Conservation (phyloP, 192 early-diverging fungal species). For the Spinellus fusiger region DNA sequence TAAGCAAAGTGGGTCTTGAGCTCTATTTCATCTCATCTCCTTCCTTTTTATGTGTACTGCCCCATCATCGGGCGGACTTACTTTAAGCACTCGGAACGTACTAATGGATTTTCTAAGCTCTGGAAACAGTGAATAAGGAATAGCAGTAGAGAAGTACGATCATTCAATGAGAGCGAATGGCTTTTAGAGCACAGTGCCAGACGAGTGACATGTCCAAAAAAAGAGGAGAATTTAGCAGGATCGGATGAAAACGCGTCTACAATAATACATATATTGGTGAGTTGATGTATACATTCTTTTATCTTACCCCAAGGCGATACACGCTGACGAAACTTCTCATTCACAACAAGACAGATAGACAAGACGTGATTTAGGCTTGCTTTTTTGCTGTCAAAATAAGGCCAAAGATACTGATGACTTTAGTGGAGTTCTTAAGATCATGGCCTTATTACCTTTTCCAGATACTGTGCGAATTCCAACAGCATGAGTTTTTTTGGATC, state of each 20-base stretch:
- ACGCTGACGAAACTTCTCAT: slow-evolving; percentile 84
- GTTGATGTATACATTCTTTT: not conserved
- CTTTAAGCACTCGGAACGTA: slow-evolving; percentile 75
- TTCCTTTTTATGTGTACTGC: not conserved
- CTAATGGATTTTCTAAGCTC: slow-evolving; percentile 70
- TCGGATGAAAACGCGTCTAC: slow-evolving; percentile 31
- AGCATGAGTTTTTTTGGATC: slow-evolving; percentile 58
- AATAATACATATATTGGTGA: slow-evolving; percentile 5
- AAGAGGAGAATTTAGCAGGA: slow-evolving; percentile 45
- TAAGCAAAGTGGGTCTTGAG: not conserved
- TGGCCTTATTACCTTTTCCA: slow-evolving; percentile 54
- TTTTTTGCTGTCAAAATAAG: slow-evolving; percentile 42
- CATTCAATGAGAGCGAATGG: slow-evolving; percentile 24
- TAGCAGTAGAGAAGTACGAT: slow-evolving; percentile 50
- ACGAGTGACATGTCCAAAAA: slow-evolving; percentile 51
- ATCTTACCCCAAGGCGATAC: slow-evolving; percentile 53
- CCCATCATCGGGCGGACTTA: slow-evolving; percentile 7
- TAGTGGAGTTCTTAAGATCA: not conserved
- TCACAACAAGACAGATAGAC: slow-evolving; percentile 80
- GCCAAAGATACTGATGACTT: slow-evolving; percentile 71
- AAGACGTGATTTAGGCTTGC: slow-evolving; percentile 52
- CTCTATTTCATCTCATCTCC: not conserved
- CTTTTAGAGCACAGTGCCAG: slow-evolving; percentile 34
- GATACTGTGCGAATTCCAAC: slow-evolving; percentile 71
- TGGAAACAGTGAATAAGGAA: slow-evolving; percentile 85